Percentiles rank a stretch among this genome's conserved stretches.
These are phyloP conservation scores for Phlyctochytrium planicorne DNA, from an alignment of 192 early-diverging fungal species.

Conservation along the genomic window DNA sequence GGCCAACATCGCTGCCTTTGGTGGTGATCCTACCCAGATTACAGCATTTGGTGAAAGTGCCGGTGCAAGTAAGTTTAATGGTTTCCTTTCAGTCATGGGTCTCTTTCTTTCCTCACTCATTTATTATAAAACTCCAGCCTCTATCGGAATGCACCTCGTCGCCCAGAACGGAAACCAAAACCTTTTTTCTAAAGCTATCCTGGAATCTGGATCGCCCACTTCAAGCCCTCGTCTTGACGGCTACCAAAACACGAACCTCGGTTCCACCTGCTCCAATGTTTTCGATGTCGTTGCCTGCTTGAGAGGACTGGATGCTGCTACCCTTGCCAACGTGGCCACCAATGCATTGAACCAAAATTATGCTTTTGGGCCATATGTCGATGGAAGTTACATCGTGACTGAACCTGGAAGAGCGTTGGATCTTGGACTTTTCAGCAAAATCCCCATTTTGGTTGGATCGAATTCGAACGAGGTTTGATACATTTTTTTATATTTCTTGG, in stretches of 20 bases:
- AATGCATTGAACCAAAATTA: neutral
- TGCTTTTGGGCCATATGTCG: neutral
- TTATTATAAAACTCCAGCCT: neutral
- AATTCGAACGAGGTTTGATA: neutral
- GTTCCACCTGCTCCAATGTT: neutral
- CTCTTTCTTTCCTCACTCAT: neutral
- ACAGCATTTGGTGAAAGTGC: conserved; percentile 64
- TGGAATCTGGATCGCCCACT: conserved; percentile 15
- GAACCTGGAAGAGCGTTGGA: neutral
- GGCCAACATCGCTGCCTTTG: conserved; percentile 64
- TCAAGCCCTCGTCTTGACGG: neutral
- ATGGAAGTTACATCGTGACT: neutral
- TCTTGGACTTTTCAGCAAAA: neutral
- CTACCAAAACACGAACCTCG: neutral
- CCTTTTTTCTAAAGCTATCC: conserved; percentile 5
- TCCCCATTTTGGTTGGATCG: conserved; percentile 1
- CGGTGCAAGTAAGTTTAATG: conserved; percentile 35
- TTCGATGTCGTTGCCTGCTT: neutral
- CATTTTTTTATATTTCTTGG: neutral
- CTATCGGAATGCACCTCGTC: conserved; percentile 50
- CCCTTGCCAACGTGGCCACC: neutral
- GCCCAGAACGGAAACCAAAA: conserved; percentile 57
- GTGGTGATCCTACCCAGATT: conserved; percentile 54
- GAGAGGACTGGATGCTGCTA: neutral
- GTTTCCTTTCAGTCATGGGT: neutral